These are phyloP conservation scores for Yamadazyma scolyti DNA, from an alignment of 805 yeast species.

Conservation along the genomic window DNA sequence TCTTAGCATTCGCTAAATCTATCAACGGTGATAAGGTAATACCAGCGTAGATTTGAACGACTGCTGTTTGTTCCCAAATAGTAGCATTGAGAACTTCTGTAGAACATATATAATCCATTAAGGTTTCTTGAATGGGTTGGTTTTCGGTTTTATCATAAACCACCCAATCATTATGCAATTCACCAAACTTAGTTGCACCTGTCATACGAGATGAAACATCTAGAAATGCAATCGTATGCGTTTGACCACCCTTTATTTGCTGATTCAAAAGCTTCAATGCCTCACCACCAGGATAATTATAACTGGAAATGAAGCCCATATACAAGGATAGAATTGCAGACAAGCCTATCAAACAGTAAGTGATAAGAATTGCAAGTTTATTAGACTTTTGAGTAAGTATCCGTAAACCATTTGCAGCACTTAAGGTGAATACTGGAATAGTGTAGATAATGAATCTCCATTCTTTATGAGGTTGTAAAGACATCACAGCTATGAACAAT, in stretches of 20 bases:
- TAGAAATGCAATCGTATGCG: constrained; percentile 52
- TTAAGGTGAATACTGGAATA: constrained; percentile 62
- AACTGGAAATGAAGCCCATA: constrained; percentile 61
- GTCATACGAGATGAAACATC: constrained; percentile 84
- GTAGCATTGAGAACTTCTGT: no score
- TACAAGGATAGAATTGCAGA: constrained; percentile 38
- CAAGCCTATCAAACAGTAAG: no score
- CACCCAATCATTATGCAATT: constrained; percentile 37
- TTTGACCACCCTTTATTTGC: constrained; percentile 13
- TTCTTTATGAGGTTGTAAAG: constrained; percentile 88
- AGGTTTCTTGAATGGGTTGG: no score
- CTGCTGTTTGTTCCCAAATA: no score
- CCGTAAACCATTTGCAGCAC: constrained; percentile 62
- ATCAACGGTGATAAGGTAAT: no score
- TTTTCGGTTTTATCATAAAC: constrained; percentile 80
- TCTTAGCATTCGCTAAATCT: no score
- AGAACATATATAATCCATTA: no score
- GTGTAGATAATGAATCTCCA: constrained; percentile 85
- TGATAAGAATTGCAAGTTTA: no score
- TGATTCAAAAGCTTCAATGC: constrained; percentile 59
- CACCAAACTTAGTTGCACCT: constrained; percentile 76
- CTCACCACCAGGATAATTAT: constrained; percentile 87
- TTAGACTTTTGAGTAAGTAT: constrained; percentile 13
- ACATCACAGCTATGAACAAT: constrained; percentile 58
- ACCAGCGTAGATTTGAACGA: no score